A percentile compares a stretch with the other conserved stretches of the same genome.
Evolutionary conservation across 768 basidiomycete genomes (phyloP).

Genomic region (Chalciporus sphaerocephalus): DNA sequence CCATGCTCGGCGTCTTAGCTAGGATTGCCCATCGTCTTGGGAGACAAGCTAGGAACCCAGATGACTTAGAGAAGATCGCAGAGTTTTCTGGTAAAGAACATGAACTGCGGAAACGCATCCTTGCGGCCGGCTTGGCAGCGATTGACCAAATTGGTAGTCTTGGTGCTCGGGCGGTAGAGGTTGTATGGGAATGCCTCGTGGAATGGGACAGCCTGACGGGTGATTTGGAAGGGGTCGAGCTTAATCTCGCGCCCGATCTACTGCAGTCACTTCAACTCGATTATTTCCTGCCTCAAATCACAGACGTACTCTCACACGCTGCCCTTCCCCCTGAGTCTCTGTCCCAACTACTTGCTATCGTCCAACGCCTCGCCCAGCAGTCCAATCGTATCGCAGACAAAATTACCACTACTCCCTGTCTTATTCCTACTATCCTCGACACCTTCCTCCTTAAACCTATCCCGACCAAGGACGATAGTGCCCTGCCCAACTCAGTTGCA

Average conservation of each 20-base stretch:
- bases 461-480: conserved; percentile 32
- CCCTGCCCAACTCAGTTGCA: conserved; percentile 43
- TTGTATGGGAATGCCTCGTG: conserved; percentile 70
- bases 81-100: conserved; percentile 32
- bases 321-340: conserved; percentile 47
- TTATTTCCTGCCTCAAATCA: conserved; percentile 50
- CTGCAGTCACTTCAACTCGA: conserved; percentile 29
- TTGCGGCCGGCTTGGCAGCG: conserved; percentile 65
- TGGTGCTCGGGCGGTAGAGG: conserved; percentile 63
- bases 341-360: conserved; percentile 51
- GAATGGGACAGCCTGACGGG: conserved; percentile 46
- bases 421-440: conserved; percentile 50
- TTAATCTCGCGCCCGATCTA: conserved; percentile 15
- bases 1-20: conserved; percentile 71
- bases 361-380: conserved; percentile 59
- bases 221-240: conserved; percentile 44
- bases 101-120: conserved; percentile 53
- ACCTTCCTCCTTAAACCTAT: conserved; percentile 56
- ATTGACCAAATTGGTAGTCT: conserved; percentile 62
- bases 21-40: conserved; percentile 45
- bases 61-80: background rate
- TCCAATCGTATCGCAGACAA: conserved; percentile 48
- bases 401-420: conserved; percentile 48
- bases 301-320: conserved; percentile 36
- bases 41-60: conserved; percentile 9